Base-by-base conservation (phyloP, 2,329 filamentous ascomycete species). In the Arthrobotrys megalospora region DNA sequence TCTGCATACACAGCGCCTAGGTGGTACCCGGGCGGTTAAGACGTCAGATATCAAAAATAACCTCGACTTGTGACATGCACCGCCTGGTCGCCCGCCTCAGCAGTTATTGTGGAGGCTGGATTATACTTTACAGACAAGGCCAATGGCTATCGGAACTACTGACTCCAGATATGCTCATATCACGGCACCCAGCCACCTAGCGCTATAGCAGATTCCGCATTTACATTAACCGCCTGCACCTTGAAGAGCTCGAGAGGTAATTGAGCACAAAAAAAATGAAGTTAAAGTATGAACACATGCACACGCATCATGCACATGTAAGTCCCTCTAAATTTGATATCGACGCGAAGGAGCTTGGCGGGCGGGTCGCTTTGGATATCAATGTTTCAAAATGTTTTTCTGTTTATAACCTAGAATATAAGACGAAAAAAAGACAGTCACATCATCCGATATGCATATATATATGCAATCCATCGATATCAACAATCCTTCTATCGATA, bases 391-490 rank as follows among this genome's bases (percentile, higher is more conserved):
- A 24, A 8, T 24, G 16, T 52, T 4, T 14, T 32, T 11, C 19
- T n/a, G 16, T n/a, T 10, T 52, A 3, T n/a, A 32, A 6, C 3
- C 19, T 14, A 1, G 4, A 52, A 52, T 52, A 14, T 32, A 60
- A 60, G 55, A 60, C 36, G 53, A 38, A 60, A 41, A 41, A 41
- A 43, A n/a, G 6, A 60, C 55, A 60, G 55, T 60, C 55, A 60
- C 55, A 58, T 14, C 32, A 43, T 60, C 55, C 14, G 8, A 53
- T 53, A 28, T 28, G 24, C 6, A 45, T 16, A 45, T n/a, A 45
- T 28, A n/a, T 60, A 60, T 36, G 32, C 52, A 34, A 8, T 43
- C 8, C 34, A 60, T 28, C 19, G 32, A 58, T 38, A 58, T 58
- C 52, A 58, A 48, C 16, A 48, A 48, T 21, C 7, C 12, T 10